Conservation (phyloP, 2,329 filamentous ascomycete species). For the Huntiella omanensis region DNA sequence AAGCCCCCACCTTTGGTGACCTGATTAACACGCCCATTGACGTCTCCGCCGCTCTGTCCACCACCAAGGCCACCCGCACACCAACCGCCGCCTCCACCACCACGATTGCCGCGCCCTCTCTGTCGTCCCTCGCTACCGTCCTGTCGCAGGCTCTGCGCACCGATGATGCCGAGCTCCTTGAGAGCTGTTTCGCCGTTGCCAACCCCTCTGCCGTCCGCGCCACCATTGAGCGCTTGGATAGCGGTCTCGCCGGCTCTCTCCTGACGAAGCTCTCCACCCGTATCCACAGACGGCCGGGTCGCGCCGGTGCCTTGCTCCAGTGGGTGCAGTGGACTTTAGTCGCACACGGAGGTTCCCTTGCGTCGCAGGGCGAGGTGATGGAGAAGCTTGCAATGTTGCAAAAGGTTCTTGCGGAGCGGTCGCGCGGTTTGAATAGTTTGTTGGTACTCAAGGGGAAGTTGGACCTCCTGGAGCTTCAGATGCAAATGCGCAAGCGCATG, state of each 20-base stretch:
- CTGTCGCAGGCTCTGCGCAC: constrained; percentile 83
- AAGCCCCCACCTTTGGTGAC: constrained; percentile 67
- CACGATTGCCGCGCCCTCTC: constrained; percentile 43
- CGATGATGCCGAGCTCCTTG: constrained; percentile 74
- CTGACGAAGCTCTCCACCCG: constrained; percentile 73
- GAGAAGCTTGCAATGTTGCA: constrained; percentile 62
- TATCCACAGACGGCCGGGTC: constrained; percentile 69
- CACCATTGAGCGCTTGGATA: constrained; percentile 82
- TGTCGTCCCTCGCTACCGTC: constrained; percentile 76
- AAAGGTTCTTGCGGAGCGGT: constrained; percentile 72
- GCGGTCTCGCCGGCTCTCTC: constrained; percentile 57
- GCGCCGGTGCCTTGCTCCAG: constrained; percentile 74
- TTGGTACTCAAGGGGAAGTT: constrained; percentile 86
- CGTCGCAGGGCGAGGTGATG: constrained; percentile 67
- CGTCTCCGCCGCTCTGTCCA: constrained; percentile 40
- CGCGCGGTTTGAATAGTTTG: constrained; percentile 62
- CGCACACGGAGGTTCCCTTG: constrained; percentile 77
- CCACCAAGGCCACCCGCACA: constrained; percentile 12
- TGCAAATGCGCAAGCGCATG: constrained; percentile 57
- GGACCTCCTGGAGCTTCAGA: constrained; percentile 81
- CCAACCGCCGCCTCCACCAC: constrained; percentile 20
- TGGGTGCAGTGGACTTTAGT: constrained; percentile 96
- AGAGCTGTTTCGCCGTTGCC: constrained; percentile 72
- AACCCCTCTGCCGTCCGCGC: constrained; percentile 62
- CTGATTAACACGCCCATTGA: constrained; percentile 60